Evolutionary conservation across 192 early-diverging fungal genomes (phyloP), one percentile per base, ranked within the genome.

Genomic region (Jimgerdemannia flammicorona): DNA sequence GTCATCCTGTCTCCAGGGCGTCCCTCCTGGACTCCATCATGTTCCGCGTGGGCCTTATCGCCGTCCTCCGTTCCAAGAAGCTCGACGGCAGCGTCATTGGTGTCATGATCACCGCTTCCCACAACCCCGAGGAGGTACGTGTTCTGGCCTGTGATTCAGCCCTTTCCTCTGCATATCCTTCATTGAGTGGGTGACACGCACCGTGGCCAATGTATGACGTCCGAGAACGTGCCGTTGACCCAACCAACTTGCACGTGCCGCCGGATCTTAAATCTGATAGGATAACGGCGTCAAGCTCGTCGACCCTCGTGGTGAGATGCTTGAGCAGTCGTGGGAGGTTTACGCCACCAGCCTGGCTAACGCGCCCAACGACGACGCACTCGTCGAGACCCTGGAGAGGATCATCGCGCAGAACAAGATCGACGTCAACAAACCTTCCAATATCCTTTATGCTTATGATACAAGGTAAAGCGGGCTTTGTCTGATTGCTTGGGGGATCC

Each of bases 271-370:
- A 29, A 29, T 63, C 65, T 71, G 17, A 14, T 77, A 93, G 83
- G 98, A 99, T 87, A 99, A 99, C 79, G 98, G 98, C 72, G 95
- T 98, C 79, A 99, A 99, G 83, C 86, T 98, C 69, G 95, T 99
- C 40, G 98, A 99, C 83, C 97, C 98, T 42, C 85, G 94, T 78
- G 98, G 98, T 64, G 98, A 99, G 87, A 99, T 99, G 98, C 89
- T 99, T 40, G 91, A 93, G 76, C 93, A 95, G 84, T 88, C 90
- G 17, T 99, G 98, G 98, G 98, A 99, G 85, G 83, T 68, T 18
- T 93, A 98, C 84, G 95, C 95, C 64, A 97, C 95, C 14, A 76
- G 87, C 65, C 83, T 99, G 40, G 95, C 98, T 68, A 99, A 99
- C 82, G 94, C 95, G 4, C 79, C 79, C 44, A 84, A 83, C 66